Evolutionary conservation across 2,329 filamentous ascomycete species (phyloP).

Genomic region (Metarhizium album): DNA sequence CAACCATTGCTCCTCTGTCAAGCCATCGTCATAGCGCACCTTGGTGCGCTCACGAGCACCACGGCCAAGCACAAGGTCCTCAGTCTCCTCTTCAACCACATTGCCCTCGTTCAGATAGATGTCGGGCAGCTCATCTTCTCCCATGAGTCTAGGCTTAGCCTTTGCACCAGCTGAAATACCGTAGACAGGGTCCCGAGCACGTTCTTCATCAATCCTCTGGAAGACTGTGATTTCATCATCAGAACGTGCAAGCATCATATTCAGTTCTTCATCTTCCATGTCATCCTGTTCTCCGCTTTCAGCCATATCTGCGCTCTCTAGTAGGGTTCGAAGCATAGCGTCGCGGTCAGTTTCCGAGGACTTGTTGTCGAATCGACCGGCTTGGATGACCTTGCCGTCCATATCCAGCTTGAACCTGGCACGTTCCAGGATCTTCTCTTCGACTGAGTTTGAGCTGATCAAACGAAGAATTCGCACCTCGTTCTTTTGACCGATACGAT

Average conservation of each 20-base stretch:
- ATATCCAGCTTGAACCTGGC: slow-evolving; percentile 98
- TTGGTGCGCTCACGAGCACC: slow-evolving; percentile 90
- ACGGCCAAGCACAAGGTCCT: slow-evolving; percentile 67
- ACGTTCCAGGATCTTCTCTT: slow-evolving; percentile 96
- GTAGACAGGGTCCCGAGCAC: slow-evolving; percentile 55
- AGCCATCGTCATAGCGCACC: slow-evolving; percentile 91
- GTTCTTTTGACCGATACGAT: slow-evolving; percentile 99
- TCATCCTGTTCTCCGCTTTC: slow-evolving; percentile 74
- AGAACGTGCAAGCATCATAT: slow-evolving; percentile 82
- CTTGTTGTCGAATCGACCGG: slow-evolving; percentile 98
- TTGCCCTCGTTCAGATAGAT: slow-evolving; percentile 87
- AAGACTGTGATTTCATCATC: slow-evolving; percentile 71
- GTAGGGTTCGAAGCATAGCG: slow-evolving; percentile 84
- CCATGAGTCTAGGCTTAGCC: slow-evolving; percentile 67
- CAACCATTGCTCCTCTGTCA: slow-evolving; percentile 98
- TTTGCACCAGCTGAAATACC: slow-evolving; percentile 55
- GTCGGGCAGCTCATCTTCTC: slow-evolving; percentile 80
- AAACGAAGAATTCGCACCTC: slow-evolving; percentile 93
- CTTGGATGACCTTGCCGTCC: slow-evolving; percentile 98
- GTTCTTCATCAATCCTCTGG: slow-evolving; percentile 72
- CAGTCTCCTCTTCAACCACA: slow-evolving; percentile 66
- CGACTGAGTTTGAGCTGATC: slow-evolving; percentile 93
- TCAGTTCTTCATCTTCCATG: slow-evolving; percentile 97
- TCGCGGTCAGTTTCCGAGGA: slow-evolving; percentile 98
- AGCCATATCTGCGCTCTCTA: slow-evolving; percentile 70